Percentiles rank a stretch among this genome's conserved stretches.
phyloP scores from a whole-genome alignment of 495 filamentous ascomycete genomes.

The Wilcoxina mikolae region DNA sequence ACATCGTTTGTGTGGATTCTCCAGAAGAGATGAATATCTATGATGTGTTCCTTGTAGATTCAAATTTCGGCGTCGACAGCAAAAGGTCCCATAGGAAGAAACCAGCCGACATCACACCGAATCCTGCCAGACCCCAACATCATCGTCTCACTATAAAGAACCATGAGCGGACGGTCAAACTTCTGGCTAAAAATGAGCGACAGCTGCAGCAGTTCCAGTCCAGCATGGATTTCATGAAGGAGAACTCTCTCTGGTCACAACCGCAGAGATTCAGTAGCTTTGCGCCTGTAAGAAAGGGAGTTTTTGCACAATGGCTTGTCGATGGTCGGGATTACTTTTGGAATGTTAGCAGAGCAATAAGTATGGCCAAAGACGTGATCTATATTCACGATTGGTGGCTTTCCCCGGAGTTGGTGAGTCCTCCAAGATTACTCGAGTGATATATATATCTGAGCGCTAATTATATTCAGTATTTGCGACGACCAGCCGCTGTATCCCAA shows the following conservation, averaged over 20 bases:
- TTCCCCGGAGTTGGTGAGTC: constrained; percentile 59
- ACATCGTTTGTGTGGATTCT: constrained; percentile 93
- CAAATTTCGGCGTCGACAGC: constrained; percentile 62
- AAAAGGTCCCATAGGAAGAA: constrained; percentile 39
- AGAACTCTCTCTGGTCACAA: constrained; percentile 63
- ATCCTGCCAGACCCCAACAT: constrained; percentile 54
- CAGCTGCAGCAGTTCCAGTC: constrained; percentile 84
- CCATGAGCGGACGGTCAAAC: constrained; percentile 71
- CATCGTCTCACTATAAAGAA: constrained; percentile 73
- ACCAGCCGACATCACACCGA: constrained; percentile 14
- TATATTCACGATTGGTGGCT: constrained; percentile 99
- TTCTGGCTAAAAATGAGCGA: constrained; percentile 84
- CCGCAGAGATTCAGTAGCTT: constrained; percentile 84
- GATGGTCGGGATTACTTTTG: constrained; percentile 98
- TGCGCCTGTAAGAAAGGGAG: constrained; percentile 70
- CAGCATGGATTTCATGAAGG: constrained; percentile 72
- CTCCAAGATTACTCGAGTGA: background rate
- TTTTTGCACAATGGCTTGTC: constrained; percentile 92
- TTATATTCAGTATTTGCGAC: constrained; percentile 56
- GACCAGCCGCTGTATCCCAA: constrained; percentile 90
- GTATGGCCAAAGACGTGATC: constrained; percentile 94
- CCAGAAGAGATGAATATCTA: constrained; percentile 98
- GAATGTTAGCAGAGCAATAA: constrained; percentile 94
- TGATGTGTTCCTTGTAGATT: constrained; percentile 89
- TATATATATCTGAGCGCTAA: constrained; percentile 2